A percentile compares a stretch with the other conserved stretches of the same genome.
Evolutionary conservation across 2,329 filamentous ascomycete species (phyloP).

Genomic region (Monilinia aucupariae): DNA sequence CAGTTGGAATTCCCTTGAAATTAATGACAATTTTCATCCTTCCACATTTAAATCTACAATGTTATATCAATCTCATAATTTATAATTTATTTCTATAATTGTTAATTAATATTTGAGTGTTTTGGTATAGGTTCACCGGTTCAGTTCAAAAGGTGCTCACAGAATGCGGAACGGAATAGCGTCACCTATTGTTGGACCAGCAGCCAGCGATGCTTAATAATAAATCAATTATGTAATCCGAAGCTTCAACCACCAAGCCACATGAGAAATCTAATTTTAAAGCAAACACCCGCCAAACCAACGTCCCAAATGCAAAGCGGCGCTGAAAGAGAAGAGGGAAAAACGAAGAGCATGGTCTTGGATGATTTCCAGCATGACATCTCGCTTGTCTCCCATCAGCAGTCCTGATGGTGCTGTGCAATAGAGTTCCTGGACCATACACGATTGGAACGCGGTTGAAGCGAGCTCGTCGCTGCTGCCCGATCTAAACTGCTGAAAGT

Average conservation of each 20-base stretch:
- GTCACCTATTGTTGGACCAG: no score
- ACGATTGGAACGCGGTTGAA: background rate
- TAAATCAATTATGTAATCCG: background rate
- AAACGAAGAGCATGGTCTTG: background rate
- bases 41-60: background rate
- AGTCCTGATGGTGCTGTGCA: background rate
- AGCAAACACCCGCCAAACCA: background rate
- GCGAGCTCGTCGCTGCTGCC: background rate
- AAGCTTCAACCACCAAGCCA: background rate
- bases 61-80: no score
- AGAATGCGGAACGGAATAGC: no score
- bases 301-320: background rate
- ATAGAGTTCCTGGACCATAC: background rate
- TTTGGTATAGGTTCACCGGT: no score
- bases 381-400: background rate
- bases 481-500: background rate
- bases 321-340: background rate
- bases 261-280: background rate
- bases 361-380: background rate
- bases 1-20: background rate
- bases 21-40: background rate
- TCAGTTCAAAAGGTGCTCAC: no score
- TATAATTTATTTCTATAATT: no score
- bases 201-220: background rate
- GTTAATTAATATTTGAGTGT: no score